Percentiles rank a stretch among this genome's conserved stretches.
These are phyloP conservation scores for Flueggea neowawraea DNA, from an alignment of 441 rosid species.

Conservation along the genomic window DNA sequence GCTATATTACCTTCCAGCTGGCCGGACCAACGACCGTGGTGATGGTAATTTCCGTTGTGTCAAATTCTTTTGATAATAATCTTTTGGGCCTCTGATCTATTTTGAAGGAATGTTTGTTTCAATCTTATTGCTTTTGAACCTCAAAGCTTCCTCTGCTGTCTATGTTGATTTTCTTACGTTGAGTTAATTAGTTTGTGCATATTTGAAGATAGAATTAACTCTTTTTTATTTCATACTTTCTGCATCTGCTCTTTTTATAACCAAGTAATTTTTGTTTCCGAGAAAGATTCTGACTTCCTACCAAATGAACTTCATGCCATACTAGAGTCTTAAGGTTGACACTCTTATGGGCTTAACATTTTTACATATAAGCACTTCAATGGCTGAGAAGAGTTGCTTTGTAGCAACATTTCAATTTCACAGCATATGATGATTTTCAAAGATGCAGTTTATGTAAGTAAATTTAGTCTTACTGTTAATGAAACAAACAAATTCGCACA, in stretches of 20 bases:
- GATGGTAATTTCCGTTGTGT: slow-evolving; percentile 57
- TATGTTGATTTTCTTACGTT: too few species aligned
- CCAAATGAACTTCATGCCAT: too few species aligned
- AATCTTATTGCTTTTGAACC: not conserved
- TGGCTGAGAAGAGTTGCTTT: not conserved
- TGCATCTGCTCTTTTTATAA: not conserved
- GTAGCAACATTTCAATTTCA: not conserved
- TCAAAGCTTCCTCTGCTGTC: too few species aligned
- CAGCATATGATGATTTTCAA: not conserved
- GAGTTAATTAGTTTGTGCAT: slow-evolving; percentile 9
- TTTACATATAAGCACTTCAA: too few species aligned
- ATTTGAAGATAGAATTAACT: not conserved
- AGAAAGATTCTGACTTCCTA: too few species aligned
- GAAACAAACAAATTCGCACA: too few species aligned
- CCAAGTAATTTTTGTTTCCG: not conserved
- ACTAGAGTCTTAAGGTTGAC: too few species aligned
- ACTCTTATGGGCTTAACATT: too few species aligned
- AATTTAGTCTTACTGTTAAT: too few species aligned
- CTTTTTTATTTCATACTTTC: not conserved
- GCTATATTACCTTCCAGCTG: slow-evolving; percentile 64
- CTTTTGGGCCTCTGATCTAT: not conserved
- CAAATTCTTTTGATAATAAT: not conserved
- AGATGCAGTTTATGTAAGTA: too few species aligned
- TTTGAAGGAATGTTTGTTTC: not conserved
- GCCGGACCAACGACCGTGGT: slow-evolving; percentile 85